Percentiles rank a stretch among this genome's conserved stretches.
Evolutionary conservation across 2,329 filamentous ascomycete genomes (phyloP).

Genomic region (Sporothrix brasiliensis): DNA sequence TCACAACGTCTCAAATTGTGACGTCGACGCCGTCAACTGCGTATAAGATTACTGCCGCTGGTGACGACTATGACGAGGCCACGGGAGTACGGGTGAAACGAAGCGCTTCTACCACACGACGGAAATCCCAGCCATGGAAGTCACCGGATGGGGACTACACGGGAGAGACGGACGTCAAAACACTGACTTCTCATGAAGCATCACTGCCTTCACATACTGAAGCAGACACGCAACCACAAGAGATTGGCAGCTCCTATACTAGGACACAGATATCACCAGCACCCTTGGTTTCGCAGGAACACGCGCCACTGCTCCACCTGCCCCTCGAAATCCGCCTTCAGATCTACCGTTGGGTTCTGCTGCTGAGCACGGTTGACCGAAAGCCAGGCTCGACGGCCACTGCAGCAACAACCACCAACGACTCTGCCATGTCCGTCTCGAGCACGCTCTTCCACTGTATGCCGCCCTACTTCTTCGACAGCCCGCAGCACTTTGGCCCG

Average conservation of each 20-base stretch:
- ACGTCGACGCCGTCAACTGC: neutral
- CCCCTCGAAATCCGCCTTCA: slow-evolving; percentile 52
- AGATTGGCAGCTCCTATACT: neutral
- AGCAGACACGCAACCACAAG: neutral
- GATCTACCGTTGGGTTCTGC: slow-evolving; percentile 51
- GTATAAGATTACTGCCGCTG: neutral
- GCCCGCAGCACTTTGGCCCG: slow-evolving; percentile 14
- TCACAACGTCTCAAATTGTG: slow-evolving; percentile 8
- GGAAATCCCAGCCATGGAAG: neutral
- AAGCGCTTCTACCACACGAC: neutral
- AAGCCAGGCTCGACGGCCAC: neutral
- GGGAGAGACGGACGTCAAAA: neutral
- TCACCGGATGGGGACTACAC: neutral
- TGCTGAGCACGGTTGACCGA: slow-evolving; percentile 38
- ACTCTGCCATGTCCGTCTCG: slow-evolving; percentile 3
- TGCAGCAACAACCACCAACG: neutral
- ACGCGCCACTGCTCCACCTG: slow-evolving; percentile 43
- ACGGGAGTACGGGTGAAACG: neutral
- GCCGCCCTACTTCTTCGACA: slow-evolving; percentile 12
- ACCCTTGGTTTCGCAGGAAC: neutral
- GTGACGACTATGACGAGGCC: neutral
- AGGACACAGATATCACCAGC: neutral
- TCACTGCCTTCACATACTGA: neutral
- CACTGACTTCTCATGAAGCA: neutral
- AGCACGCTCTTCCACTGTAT: slow-evolving; percentile 2